These are phyloP conservation scores for Flaveria bidentis DNA, from an alignment of 129 eudicot species.

Conservation along the genomic window DNA sequence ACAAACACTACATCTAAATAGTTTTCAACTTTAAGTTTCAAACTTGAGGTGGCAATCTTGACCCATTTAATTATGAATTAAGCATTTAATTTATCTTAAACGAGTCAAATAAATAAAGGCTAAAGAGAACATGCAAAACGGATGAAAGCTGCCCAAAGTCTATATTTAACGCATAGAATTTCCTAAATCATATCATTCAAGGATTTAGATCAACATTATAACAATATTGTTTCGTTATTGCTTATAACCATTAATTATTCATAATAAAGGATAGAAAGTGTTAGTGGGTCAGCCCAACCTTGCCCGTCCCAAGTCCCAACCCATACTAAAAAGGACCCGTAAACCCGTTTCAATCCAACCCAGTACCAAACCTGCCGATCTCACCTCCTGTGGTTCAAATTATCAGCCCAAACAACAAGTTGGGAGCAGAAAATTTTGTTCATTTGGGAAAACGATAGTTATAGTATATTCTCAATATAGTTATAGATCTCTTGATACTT, in stretches of 20 bases:
- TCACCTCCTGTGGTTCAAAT: no score
- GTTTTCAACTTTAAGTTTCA: conserved; percentile 11
- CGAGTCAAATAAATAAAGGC: background rate
- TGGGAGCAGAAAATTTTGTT: background rate
- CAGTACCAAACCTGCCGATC: background rate
- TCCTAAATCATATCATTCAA: background rate
- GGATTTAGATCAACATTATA: background rate
- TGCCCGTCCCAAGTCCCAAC: background rate
- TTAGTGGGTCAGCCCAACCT: background rate
- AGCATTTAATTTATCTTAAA: background rate
- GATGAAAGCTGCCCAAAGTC: background rate
- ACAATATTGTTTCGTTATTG: background rate
- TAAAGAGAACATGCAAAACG: background rate
- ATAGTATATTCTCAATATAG: background rate
- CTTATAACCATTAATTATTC: background rate
- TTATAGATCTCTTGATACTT: conserved; percentile 9
- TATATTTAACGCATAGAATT: background rate
- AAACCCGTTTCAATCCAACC: background rate
- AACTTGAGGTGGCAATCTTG: background rate
- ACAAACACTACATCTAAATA: conserved; percentile 18
- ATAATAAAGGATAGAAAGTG: background rate
- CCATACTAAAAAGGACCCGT: background rate
- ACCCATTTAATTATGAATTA: conserved; percentile 4
- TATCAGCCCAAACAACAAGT: background rate
- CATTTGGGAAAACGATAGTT: background rate